Evolutionary conservation across 2,329 filamentous ascomycete species (phyloP).

Genomic region (Aspergillus fumigatus): DNA sequence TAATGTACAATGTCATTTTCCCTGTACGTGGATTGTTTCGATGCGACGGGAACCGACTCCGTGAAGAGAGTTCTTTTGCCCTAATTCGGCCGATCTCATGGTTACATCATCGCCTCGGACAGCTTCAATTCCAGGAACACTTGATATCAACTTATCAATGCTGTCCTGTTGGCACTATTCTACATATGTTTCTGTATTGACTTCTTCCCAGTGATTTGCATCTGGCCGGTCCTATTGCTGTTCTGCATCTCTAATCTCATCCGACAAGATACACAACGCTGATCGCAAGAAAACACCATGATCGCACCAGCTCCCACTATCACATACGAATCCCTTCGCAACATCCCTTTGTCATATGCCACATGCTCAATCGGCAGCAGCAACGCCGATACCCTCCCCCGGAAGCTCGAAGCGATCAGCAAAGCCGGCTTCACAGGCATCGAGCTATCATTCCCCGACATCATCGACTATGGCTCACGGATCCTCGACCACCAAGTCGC

Average conservation of each 20-base stretch:
- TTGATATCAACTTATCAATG: background rate
- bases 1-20: background rate
- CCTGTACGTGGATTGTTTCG: background rate
- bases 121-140: background rate
- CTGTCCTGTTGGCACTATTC: too few species aligned
- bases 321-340: conserved; percentile 12
- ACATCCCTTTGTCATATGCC: conserved; percentile 38
- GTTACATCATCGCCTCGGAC: conserved; percentile 11
- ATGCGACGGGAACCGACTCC: background rate
- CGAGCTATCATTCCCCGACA: conserved; percentile 71
- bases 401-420: conserved; percentile 38
- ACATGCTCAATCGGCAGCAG: conserved; percentile 40
- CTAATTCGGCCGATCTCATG: conserved; percentile 1
- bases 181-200: too few species aligned
- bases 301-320: conserved; percentile 9
- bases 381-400: conserved; percentile 31
- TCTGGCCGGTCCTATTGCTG: background rate
- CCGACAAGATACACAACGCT: background rate
- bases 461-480: conserved; percentile 57
- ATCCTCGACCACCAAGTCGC: conserved; percentile 49
- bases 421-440: conserved; percentile 55
- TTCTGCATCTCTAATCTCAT: background rate
- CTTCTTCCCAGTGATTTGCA: background rate
- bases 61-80: background rate
- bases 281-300: background rate